Base-by-base conservation (phyloP, 1,139 yeast species). In the Dujonia santamariae region DNA sequence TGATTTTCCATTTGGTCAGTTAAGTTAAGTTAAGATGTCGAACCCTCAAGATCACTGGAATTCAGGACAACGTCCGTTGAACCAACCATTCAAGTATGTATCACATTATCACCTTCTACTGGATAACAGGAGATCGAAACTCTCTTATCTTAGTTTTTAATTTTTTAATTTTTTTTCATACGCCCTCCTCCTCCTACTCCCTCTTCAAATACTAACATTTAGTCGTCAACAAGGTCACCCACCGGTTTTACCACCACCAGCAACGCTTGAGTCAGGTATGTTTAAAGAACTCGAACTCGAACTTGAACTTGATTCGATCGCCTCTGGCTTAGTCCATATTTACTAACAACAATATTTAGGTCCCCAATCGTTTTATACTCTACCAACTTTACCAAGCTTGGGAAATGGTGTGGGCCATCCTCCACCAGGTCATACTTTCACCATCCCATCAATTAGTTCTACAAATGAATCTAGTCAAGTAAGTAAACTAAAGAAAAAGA, bases 231-330 rank as follows among this genome's bases (percentile, higher is more conserved):
- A 32, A 21, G 38, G 36, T 7, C 38, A 64, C 39, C 75, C 77
- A 11, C 76, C 79, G 7, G 75, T 73, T 22, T 67, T 75, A 42
- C 79, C 80, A 2, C 79, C 80, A 7, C 78, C 80, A 8, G 74
- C 77, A 13, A 64, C 74, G 27, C 61, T 72, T 46, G 77, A 72
- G 46, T 57, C 75, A 39, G 75, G 75, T 59, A 63, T 48, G 67
- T 66, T 45, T 31, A 15, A 16, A 14, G 17, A 19, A 21, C 16
- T n/a, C 16, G 17, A 11, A 15, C 11, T 5, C 27, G n/a, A 9
- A 14, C 25, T 7, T 18, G 14, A 15, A 6, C 4, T 27, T 17
- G 18, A 14, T 19, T 19, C 18, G 16, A 12, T 12, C 15, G 19
- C 9, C 3, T 17, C 15, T 22, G 9, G 18, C 28, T 12, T n/a